phyloP scores from a whole-genome alignment of 1,284 basidiomycete species.

The Albatrellus sp. region DNA sequence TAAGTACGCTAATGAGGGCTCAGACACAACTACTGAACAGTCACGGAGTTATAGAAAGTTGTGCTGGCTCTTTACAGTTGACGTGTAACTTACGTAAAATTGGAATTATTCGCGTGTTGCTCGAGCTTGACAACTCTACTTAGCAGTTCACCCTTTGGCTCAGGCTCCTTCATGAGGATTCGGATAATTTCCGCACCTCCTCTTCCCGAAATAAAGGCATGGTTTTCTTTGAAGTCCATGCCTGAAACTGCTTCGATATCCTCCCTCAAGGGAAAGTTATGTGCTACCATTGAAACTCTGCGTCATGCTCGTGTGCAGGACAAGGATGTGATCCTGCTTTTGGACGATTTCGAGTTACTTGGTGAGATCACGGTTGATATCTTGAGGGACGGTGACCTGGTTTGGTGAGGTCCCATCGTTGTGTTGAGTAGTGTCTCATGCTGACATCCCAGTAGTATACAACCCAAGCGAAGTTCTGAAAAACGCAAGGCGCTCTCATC shows the following conservation, averaged over 20 bases:
- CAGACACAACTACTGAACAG: too few relatives aligned
- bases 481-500: constrained; percentile 5
- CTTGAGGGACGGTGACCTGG: constrained; percentile 30
- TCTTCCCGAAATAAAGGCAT: constrained; percentile 26
- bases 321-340: constrained; percentile 19
- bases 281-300: constrained; percentile 15
- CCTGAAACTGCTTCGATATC: constrained; percentile 14
- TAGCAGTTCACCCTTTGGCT: too few relatives aligned
- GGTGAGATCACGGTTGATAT: constrained; percentile 25
- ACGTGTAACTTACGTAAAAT: constrained; percentile 1
- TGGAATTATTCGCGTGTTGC: too few relatives aligned
- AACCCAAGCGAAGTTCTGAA: background rate
- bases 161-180: constrained; percentile 25
- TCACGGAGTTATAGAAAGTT: too few relatives aligned
- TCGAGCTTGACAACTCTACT: too few relatives aligned
- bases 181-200: constrained; percentile 25
- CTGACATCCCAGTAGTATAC: background rate
- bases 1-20: too few relatives aligned
- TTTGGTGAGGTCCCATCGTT: constrained; percentile 21
- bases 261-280: constrained; percentile 18
- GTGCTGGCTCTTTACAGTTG: too few relatives aligned
- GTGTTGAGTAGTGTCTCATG: background rate
- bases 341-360: constrained; percentile 34
- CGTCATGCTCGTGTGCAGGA: constrained; percentile 11
- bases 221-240: constrained; percentile 22